A percentile compares a stretch with the other conserved stretches of the same genome.
Evolutionary conservation across 1,139 yeast genomes (phyloP).

Genomic region (Kazachstania sp.): DNA sequence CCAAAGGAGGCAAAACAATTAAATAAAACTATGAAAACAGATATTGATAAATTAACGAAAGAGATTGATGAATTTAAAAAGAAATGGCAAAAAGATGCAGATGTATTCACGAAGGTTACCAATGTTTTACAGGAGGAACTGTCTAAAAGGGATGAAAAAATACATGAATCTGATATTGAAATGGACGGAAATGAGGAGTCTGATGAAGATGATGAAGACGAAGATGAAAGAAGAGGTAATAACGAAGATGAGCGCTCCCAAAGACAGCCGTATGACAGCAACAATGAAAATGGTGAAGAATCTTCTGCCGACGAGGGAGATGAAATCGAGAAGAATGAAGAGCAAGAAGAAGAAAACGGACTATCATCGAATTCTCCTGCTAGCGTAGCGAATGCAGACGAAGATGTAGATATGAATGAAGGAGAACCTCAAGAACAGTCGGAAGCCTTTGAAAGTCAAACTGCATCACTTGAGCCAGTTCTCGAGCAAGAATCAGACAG

Average conservation of each 20-base stretch:
- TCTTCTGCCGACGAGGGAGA: slow-evolving; percentile 2
- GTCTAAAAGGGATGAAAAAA: slow-evolving; percentile 13
- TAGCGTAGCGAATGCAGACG: not conserved
- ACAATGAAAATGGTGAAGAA: not conserved
- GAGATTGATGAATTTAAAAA: slow-evolving; percentile 22
- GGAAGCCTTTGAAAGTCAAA: not conserved
- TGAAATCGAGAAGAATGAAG: slow-evolving; percentile 1
- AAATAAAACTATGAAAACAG: slow-evolving; percentile 21
- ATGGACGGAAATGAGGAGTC: slow-evolving; percentile 2
- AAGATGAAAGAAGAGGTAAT: no score
- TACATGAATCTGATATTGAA: slow-evolving; percentile 9
- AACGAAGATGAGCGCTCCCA: slow-evolving; percentile 8
- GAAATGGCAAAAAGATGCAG: slow-evolving; percentile 28
- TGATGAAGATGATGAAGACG: slow-evolving; percentile 6
- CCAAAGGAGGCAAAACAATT: slow-evolving; percentile 21
- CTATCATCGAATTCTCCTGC: not conserved
- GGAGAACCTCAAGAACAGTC: not conserved
- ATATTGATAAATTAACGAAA: slow-evolving; percentile 18
- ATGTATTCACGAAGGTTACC: slow-evolving; percentile 22
- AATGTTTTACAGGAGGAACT: slow-evolving; percentile 22
- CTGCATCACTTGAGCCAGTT: no score
- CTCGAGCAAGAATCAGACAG: no score
- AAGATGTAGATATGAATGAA: not conserved
- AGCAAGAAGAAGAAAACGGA: slow-evolving; percentile 1
- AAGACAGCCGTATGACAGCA: slow-evolving; percentile 3